Conservation (phyloP, 192 early-diverging fungal genomes). For the Piromyces finnis region DNA sequence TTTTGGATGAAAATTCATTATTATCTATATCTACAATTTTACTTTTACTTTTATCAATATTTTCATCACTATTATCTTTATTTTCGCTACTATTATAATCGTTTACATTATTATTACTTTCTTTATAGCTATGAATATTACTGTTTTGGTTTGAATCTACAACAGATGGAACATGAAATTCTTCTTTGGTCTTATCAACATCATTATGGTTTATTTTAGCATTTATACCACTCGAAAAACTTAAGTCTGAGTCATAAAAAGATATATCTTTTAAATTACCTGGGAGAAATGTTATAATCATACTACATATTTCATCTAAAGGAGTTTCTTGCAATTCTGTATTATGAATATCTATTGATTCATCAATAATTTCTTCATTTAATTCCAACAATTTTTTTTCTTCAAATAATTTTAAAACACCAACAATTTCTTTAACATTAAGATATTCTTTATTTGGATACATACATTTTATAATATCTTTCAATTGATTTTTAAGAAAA, state of each 20-base stretch:
- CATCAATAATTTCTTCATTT: neutral
- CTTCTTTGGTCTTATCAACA: neutral
- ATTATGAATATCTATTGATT: neutral
- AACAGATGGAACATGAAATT: neutral
- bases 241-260: neutral
- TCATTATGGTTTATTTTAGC: neutral
- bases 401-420: neutral
- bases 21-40: neutral
- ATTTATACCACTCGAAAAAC: neutral
- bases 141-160: neutral
- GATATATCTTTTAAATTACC: neutral
- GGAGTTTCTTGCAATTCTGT: neutral
- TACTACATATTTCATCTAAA: neutral
- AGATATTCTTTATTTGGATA: neutral
- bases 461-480: neutral
- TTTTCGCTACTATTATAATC: neutral
- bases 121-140: neutral
- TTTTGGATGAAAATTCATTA: too few species aligned
- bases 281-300: neutral
- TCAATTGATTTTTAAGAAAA: neutral
- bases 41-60: neutral
- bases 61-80: neutral
- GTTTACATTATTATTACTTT: too few species aligned
- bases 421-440: neutral
- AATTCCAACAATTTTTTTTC: neutral